These are phyloP conservation scores for Pseudocercospora macadamiae DNA, from an alignment of 2,329 filamentous ascomycete species.

Conservation along the genomic window DNA sequence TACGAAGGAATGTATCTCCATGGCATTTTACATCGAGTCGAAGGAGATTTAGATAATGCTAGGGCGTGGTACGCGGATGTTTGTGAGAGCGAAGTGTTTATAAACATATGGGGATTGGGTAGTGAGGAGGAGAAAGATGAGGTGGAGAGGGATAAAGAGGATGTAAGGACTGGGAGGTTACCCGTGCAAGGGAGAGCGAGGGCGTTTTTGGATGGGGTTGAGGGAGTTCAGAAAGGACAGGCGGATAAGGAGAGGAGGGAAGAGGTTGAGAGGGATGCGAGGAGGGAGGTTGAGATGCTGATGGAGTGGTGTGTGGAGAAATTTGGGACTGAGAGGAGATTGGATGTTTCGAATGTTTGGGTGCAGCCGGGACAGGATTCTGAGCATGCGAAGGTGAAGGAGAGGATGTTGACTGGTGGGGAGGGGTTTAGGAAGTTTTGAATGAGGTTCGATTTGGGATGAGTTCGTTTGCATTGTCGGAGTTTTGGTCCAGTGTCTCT, in stretches of 20 bases:
- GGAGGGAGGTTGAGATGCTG: constrained; percentile 46
- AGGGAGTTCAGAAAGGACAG: constrained; percentile 13
- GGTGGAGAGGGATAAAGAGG: constrained; percentile 38
- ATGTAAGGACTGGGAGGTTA: constrained; percentile 41
- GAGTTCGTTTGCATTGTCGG: no score
- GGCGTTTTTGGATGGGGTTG: constrained; percentile 18
- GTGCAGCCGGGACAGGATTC: constrained; percentile 46
- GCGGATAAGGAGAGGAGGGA: constrained; percentile 34
- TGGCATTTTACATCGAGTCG: constrained; percentile 54
- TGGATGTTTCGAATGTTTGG: constrained; percentile 51
- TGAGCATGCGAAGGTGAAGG: constrained; percentile 44
- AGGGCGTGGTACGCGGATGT: constrained; percentile 55
- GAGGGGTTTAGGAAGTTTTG: constrained; percentile 52
- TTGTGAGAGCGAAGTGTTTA: constrained; percentile 39
- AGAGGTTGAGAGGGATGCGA: constrained; percentile 40
- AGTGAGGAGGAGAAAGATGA: constrained; percentile 30
- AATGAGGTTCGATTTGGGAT: no score
- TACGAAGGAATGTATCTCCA: constrained; percentile 57
- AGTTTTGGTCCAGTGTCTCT: no score
- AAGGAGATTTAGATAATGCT: constrained; percentile 55
- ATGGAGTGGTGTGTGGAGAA: constrained; percentile 49
- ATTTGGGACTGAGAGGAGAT: constrained; percentile 47
- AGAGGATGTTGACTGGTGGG: constrained; percentile 49
- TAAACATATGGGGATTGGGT: constrained; percentile 39
- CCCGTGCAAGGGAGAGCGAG: constrained; percentile 15